These are phyloP conservation scores for Hygrocybe coccinea DNA, from an alignment of 768 basidiomycete genomes.

Conservation along the genomic window DNA sequence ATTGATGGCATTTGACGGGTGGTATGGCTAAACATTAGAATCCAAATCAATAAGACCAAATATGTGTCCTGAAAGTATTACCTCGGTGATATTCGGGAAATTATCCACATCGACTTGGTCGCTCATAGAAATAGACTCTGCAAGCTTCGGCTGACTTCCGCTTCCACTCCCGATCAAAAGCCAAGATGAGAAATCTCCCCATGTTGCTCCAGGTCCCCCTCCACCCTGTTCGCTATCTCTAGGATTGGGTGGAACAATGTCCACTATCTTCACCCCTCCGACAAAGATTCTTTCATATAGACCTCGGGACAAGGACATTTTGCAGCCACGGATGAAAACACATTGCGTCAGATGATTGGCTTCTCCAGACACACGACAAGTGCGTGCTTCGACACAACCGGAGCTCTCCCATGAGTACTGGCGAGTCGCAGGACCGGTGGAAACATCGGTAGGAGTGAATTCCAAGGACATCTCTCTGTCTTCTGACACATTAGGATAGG, in stretches of 20 bases:
- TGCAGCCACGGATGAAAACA: conserved; percentile 12
- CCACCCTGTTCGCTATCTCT: too few species aligned
- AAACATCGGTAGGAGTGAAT: conserved; percentile 4
- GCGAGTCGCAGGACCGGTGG: background rate
- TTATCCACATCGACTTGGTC: background rate
- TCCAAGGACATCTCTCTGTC: conserved; percentile 7
- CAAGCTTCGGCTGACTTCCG: too few species aligned
- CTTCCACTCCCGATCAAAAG: too few species aligned
- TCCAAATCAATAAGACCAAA: background rate
- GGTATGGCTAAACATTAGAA: background rate
- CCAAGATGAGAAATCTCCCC: too few species aligned
- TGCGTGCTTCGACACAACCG: background rate
- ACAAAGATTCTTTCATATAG: background rate
- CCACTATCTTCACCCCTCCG: background rate
- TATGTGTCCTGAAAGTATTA: background rate
- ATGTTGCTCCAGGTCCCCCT: too few species aligned
- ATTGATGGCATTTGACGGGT: background rate
- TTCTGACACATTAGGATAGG: conserved; percentile 5
- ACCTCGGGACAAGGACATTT: background rate
- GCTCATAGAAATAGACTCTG: too few species aligned
- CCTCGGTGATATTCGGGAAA: background rate
- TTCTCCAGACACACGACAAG: background rate
- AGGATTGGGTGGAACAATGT: background rate
- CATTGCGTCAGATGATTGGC: conserved; percentile 10
- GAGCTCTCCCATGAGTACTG: background rate